These are phyloP conservation scores for Solanum pennellii DNA, from an alignment of 257 asterid genomes.

Conservation along the genomic window DNA sequence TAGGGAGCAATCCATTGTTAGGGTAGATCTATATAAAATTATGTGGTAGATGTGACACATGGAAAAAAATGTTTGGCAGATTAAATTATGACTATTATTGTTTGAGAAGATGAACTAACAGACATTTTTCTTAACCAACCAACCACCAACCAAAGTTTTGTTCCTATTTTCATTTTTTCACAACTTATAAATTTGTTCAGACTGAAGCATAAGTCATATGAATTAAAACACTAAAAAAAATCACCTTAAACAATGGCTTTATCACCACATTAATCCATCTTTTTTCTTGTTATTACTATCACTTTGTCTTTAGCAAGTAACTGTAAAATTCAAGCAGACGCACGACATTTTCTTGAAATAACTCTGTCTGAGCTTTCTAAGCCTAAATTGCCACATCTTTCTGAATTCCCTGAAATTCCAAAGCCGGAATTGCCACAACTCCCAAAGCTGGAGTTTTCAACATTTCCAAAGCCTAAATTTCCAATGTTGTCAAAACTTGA, in stretches of 20 bases:
- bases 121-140: not conserved
- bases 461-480: not conserved
- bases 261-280: not conserved
- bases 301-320: not conserved
- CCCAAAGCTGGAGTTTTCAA: not conserved
- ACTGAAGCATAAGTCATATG: not conserved
- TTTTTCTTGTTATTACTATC: not conserved
- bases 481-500: not conserved
- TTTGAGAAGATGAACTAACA: not conserved
- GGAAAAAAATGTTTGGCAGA: too few relatives aligned
- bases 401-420: not conserved
- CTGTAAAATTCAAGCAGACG: not conserved
- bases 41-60: too few relatives aligned
- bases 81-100: not conserved
- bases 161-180: not conserved
- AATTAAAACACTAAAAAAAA: not conserved
- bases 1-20: too few relatives aligned
- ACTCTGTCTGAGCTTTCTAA: not conserved
- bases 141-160: not conserved
- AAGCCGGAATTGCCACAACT: too few relatives aligned
- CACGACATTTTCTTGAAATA: not conserved
- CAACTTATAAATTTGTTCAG: not conserved
- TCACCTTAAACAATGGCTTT: not conserved
- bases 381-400: not conserved
- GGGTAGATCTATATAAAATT: too few relatives aligned